phyloP scores from a whole-genome alignment of 176 grass and related monocot genomes.

The Raddia guianensis region DNA sequence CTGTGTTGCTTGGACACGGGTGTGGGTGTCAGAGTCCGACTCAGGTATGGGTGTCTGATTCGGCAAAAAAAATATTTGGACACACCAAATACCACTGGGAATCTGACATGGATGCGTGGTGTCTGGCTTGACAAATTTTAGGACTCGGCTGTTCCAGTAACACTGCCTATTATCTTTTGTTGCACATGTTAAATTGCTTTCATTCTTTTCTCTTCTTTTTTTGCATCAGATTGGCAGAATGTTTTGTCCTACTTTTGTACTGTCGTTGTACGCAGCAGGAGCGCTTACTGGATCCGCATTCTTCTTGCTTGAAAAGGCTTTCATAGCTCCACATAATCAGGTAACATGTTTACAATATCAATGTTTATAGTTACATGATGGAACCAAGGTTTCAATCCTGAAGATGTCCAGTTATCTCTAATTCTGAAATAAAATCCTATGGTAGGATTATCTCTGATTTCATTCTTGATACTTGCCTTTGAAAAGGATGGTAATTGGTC shows the following conservation, averaged over 20 bases:
- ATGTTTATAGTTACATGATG: slow-evolving; percentile 4
- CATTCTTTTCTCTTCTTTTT: background rate
- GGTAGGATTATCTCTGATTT: background rate
- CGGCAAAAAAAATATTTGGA: no score
- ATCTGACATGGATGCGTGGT: no score
- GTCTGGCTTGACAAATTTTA: no score
- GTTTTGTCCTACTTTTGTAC: slow-evolving; percentile 79
- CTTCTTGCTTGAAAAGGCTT: slow-evolving; percentile 78
- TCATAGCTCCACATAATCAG: slow-evolving; percentile 53
- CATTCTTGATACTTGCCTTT: slow-evolving; percentile 17
- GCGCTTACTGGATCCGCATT: slow-evolving; percentile 78
- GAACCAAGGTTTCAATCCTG: slow-evolving; percentile 26
- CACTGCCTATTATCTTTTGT: background rate
- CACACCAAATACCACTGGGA: no score
- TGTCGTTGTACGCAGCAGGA: slow-evolving; percentile 76
- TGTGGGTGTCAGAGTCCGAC: no score
- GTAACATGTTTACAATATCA: slow-evolving; percentile 40
- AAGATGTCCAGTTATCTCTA: background rate
- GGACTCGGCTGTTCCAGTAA: no score
- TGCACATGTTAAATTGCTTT: slow-evolving; percentile 23
- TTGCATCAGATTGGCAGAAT: slow-evolving; percentile 58
- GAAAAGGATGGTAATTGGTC: background rate
- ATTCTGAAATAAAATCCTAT: slow-evolving; percentile 12
- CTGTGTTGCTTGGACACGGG: no score
- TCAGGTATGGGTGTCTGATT: no score